Conservation (phyloP, 371 early-diverging fungal genomes). For the Umbelopsis sp. region DNA sequence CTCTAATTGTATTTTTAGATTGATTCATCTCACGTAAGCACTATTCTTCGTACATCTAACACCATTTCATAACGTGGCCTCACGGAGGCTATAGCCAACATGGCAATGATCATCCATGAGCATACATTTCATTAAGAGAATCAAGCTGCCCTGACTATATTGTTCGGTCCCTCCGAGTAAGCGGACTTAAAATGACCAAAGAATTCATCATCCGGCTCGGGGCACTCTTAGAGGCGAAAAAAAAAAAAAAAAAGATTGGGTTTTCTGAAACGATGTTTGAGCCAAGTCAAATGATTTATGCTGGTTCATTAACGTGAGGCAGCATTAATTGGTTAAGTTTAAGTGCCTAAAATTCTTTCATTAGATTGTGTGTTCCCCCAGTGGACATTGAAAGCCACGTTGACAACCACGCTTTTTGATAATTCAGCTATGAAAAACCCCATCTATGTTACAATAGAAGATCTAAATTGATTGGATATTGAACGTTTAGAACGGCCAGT, state of each 20-base stretch:
- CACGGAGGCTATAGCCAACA: background rate
- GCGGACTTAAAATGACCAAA: background rate
- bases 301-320: no score
- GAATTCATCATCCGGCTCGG: conserved; percentile 16
- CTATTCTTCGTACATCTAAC: background rate
- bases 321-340: no score
- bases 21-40: background rate
- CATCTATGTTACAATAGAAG: background rate
- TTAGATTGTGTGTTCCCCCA: no score
- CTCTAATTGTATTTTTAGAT: no score
- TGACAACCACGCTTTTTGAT: background rate
- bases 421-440: no score
- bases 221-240: background rate
- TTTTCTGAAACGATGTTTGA: background rate
- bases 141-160: background rate
- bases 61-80: background rate
- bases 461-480: background rate
- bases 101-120: background rate
- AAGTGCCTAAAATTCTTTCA: no score
- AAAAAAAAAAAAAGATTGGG: background rate
- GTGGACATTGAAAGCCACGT: conserved; percentile 16
- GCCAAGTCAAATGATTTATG: background rate
- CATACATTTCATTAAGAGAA: background rate
- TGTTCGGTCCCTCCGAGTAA: background rate
- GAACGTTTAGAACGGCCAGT: background rate